Evolutionary conservation across 2,329 filamentous ascomycete species (phyloP).

Genomic region (Pestalotiopsis fici): DNA sequence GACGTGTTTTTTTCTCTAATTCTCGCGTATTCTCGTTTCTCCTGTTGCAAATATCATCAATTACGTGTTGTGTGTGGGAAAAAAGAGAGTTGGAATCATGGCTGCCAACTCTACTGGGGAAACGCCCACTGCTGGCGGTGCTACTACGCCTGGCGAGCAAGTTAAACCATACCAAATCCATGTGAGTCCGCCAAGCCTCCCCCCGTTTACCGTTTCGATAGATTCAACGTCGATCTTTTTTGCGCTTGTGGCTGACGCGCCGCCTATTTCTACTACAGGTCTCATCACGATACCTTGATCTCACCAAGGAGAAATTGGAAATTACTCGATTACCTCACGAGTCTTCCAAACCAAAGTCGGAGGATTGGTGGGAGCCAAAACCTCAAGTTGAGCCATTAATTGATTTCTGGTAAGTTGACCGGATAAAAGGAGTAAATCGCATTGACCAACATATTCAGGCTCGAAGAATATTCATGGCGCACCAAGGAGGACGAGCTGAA

Average conservation of each 20-base stretch:
- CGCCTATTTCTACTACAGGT: slow-evolving; percentile 45
- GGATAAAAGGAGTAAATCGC: not conserved
- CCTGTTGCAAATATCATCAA: slow-evolving; percentile 11
- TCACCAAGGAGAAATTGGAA: slow-evolving; percentile 68
- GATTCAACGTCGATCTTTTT: slow-evolving; percentile 8
- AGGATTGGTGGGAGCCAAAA: slow-evolving; percentile 62
- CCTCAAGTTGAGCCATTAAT: slow-evolving; percentile 63
- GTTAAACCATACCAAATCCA: slow-evolving; percentile 58
- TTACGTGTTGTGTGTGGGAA: not conserved
- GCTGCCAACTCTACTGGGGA: slow-evolving; percentile 24
- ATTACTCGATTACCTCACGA: slow-evolving; percentile 67
- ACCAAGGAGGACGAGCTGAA: slow-evolving; percentile 61
- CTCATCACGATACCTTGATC: slow-evolving; percentile 65
- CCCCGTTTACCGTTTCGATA: not conserved
- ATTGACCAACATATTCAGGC: slow-evolving; percentile 41
- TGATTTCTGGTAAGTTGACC: slow-evolving; percentile 58
- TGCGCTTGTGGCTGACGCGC: slow-evolving; percentile 27
- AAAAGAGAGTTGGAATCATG: slow-evolving; percentile 15
- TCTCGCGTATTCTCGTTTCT: not conserved
- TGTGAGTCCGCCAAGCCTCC: slow-evolving; percentile 38
- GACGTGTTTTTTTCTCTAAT: not conserved
- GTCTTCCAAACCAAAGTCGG: slow-evolving; percentile 43
- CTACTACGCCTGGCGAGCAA: slow-evolving; percentile 32
- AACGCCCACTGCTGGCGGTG: slow-evolving; percentile 2
- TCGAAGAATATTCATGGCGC: slow-evolving; percentile 68